A percentile compares a stretch with the other conserved stretches of the same genome.
phyloP scores from a whole-genome alignment of 202 grass and related monocot genomes.

The Dendrocalamus latiflorus region DNA sequence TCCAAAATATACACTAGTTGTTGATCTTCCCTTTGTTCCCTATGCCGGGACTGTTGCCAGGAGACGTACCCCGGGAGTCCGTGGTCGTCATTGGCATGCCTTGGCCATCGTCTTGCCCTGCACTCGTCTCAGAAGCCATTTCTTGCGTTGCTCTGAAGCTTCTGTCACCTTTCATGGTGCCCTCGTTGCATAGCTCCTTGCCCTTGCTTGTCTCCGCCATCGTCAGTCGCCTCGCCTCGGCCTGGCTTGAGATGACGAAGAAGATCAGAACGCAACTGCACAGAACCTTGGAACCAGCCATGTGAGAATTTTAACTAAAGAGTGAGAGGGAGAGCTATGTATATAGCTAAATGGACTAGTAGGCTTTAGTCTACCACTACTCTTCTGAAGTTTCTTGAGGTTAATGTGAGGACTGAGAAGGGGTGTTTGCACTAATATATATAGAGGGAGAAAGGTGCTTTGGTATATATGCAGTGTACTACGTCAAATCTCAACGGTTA shows the following conservation, averaged over 20 bases:
- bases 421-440: conserved; percentile 8
- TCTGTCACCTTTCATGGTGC: not conserved
- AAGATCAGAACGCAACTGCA: conserved; percentile 39
- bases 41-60: conserved; percentile 52
- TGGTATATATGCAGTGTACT: not conserved
- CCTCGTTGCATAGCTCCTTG: not conserved
- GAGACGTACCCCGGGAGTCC: conserved; percentile 25
- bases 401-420: conserved; percentile 6
- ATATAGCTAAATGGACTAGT: not conserved
- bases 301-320: not conserved
- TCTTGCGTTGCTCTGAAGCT: conserved; percentile 12
- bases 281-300: conserved; percentile 28
- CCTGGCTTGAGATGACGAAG: conserved; percentile 32
- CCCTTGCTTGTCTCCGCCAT: not conserved
- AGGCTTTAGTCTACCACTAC: not conserved
- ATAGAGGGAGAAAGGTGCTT: not conserved
- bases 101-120: not conserved
- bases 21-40: conserved; percentile 34
- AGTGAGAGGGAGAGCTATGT: not conserved
- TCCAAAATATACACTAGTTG: conserved; percentile 28
- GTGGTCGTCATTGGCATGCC: conserved; percentile 29
- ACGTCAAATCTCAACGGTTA: not conserved
- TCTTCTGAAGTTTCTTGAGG: not conserved
- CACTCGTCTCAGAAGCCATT: not conserved
- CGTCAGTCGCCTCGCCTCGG: conserved; percentile 28